A percentile compares a stretch with the other conserved stretches of the same genome.
These are phyloP conservation scores for Aspergillus steynii DNA, from an alignment of 495 filamentous ascomycete species.

Conservation along the genomic window DNA sequence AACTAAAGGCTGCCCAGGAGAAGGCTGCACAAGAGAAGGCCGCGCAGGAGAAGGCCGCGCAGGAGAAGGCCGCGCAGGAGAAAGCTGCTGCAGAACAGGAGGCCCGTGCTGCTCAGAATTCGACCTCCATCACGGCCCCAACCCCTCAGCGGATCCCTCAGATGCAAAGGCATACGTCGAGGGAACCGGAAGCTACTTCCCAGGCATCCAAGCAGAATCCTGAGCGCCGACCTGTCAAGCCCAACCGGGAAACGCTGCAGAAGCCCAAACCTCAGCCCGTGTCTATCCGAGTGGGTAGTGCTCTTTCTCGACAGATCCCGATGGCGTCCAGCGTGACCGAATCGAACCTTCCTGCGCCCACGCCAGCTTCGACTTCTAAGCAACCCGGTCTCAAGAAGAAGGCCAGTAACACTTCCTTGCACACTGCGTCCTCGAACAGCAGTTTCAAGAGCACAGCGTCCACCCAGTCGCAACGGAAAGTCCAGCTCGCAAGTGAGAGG, in stretches of 20 bases:
- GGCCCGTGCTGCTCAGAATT: conserved; percentile 31
- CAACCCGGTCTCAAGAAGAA: conserved; percentile 57
- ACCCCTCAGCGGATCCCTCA: conserved; percentile 44
- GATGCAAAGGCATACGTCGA: conserved; percentile 50
- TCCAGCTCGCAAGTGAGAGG: conserved; percentile 67
- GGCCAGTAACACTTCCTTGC: conserved; percentile 66
- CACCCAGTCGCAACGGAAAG: conserved; percentile 53
- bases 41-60: conserved; percentile 34
- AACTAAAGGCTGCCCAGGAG: conserved; percentile 55
- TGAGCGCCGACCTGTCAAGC: conserved; percentile 67
- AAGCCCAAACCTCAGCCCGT: conserved; percentile 76
- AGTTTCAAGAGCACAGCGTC: conserved; percentile 71
- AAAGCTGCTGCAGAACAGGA: conserved; percentile 25
- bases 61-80: background rate
- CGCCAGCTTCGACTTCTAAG: conserved; percentile 47
- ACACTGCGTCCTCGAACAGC: conserved; percentile 60
- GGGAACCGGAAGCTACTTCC: conserved; percentile 30
- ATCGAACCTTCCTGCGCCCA: conserved; percentile 49
- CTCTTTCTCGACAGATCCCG: conserved; percentile 67
- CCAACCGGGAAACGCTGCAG: conserved; percentile 62
- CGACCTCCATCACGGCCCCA: conserved; percentile 15
- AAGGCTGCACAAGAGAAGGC: conserved; percentile 57
- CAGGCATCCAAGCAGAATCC: conserved; percentile 49
- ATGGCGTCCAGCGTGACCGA: conserved; percentile 64
- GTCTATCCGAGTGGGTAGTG: conserved; percentile 72